Evolutionary conservation across 192 early-diverging fungal genomes (phyloP).

Genomic region (Backusella tuberculispora): DNA sequence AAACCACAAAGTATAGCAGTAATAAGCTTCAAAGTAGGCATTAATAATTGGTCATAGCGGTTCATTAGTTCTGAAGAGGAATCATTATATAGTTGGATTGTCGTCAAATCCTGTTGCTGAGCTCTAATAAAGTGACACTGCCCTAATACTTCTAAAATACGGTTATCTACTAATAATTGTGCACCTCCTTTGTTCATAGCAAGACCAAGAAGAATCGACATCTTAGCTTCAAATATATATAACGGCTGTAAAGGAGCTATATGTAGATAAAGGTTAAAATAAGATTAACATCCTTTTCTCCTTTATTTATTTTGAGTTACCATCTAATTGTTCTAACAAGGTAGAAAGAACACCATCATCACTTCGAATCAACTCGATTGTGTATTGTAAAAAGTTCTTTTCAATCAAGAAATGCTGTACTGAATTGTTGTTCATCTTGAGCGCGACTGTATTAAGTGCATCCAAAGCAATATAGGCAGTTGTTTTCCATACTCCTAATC

Average conservation of each 20-base stretch:
- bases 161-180: not conserved
- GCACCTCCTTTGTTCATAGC: slow-evolving; percentile 6
- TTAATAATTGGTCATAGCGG: slow-evolving; percentile 20
- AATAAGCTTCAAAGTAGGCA: slow-evolving; percentile 26
- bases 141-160: slow-evolving; percentile 17
- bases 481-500: slow-evolving; percentile 80
- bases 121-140: slow-evolving; percentile 19
- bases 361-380: slow-evolving; percentile 1
- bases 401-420: slow-evolving; percentile 14
- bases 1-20: slow-evolving; percentile 15
- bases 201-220: slow-evolving; percentile 12
- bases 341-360: not conserved
- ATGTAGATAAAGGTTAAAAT: not conserved
- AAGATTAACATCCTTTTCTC: not conserved
- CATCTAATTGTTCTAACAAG: not conserved
- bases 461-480: slow-evolving; percentile 82
- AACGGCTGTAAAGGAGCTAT: slow-evolving; percentile 14
- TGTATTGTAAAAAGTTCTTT: slow-evolving; percentile 9
- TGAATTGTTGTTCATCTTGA: not conserved
- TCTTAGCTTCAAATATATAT: slow-evolving; percentile 23
- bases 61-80: slow-evolving; percentile 3
- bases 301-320: not conserved
- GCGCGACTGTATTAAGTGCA: slow-evolving; percentile 48
- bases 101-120: not conserved
- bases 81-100: not conserved